Conservation (phyloP, 2,329 filamentous ascomycete genomes). For the Geoglossum cookeanum region DNA sequence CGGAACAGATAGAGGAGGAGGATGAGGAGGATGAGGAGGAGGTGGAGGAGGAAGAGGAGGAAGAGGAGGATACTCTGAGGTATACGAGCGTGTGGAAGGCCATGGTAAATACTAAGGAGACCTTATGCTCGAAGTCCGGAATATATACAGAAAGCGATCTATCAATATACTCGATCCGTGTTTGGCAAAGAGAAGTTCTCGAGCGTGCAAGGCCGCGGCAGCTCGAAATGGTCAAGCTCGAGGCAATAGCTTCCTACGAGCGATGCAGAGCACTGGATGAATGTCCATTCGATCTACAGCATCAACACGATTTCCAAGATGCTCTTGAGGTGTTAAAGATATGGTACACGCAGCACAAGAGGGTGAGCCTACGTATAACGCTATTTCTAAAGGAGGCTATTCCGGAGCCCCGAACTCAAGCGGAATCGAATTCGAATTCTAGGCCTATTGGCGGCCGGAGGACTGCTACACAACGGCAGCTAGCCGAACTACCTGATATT, state of each 20-base stretch:
- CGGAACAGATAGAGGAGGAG: background rate
- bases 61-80: background rate
- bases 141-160: background rate
- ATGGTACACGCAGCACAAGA: background rate
- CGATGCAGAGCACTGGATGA: background rate
- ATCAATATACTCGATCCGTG: background rate
- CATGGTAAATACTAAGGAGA: background rate
- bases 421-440: background rate
- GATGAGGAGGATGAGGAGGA: background rate
- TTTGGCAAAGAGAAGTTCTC: background rate
- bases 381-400: background rate
- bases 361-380: background rate
- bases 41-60: background rate
- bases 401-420: background rate
- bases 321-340: background rate
- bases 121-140: background rate
- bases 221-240: background rate
- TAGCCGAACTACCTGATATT: too few species aligned
- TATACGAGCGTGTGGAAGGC: background rate
- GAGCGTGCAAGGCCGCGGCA: background rate
- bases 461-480: too few species aligned
- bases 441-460: background rate
- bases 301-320: background rate
- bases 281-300: background rate
- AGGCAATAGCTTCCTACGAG: background rate